Evolutionary conservation across 2,329 filamentous ascomycete species (phyloP).

Genomic region (Scorias spongiosa): DNA sequence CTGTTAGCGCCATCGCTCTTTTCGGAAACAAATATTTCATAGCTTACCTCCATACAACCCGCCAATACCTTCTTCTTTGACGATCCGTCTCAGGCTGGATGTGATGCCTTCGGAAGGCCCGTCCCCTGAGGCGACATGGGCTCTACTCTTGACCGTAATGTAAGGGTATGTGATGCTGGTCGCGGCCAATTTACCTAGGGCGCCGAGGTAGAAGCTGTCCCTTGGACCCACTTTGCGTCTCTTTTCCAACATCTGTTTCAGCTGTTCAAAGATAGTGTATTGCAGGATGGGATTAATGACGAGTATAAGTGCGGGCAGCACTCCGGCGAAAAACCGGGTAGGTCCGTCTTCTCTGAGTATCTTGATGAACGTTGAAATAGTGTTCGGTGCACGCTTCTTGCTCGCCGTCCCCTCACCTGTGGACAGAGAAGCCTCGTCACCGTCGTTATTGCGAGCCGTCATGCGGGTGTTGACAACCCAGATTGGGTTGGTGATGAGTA

Average conservation of each 20-base stretch:
- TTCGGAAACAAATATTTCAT: not conserved
- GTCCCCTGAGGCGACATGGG: constrained; percentile 74
- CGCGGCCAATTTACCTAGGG: constrained; percentile 84
- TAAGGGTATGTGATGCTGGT: constrained; percentile 94
- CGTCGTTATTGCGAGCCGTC: constrained; percentile 67
- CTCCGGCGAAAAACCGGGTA: constrained; percentile 73
- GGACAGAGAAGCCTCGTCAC: constrained; percentile 22
- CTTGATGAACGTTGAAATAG: constrained; percentile 64
- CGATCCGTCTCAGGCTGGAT: constrained; percentile 60
- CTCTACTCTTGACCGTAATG: constrained; percentile 95
- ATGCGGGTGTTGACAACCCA: constrained; percentile 99
- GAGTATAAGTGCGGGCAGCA: constrained; percentile 79
- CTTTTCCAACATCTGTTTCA: constrained; percentile 82
- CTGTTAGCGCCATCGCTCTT: constrained; percentile 2
- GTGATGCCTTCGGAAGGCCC: constrained; percentile 69
- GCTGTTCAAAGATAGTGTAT: constrained; percentile 96
- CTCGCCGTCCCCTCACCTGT: constrained; percentile 16
- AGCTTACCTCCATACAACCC: constrained; percentile 79
- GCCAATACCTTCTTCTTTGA: constrained; percentile 77
- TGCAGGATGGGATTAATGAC: constrained; percentile 98
- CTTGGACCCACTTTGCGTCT: constrained; percentile 62
- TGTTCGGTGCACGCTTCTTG: constrained; percentile 47
- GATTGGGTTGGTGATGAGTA: constrained; percentile 94
- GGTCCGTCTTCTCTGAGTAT: constrained; percentile 75
- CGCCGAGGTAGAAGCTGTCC: constrained; percentile 81